Evolutionary conservation across 2,329 filamentous ascomycete species (phyloP), one percentile per base, ranked within the genome.

Genomic region (Hypoxylon sp.): DNA sequence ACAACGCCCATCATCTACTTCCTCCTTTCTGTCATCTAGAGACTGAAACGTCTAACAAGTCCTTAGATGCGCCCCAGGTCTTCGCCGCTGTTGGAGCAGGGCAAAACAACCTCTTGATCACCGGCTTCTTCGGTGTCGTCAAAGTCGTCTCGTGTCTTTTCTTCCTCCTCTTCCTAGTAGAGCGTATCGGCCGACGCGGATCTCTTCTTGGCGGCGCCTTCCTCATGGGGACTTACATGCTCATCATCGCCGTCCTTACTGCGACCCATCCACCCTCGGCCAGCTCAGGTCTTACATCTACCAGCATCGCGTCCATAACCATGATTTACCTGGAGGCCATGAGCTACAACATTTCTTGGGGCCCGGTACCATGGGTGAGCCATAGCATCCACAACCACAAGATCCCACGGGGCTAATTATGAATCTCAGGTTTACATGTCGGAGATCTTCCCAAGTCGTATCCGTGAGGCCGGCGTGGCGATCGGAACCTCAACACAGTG

Each of bases 301-400:
- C 82, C 0, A 81, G 83, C 11, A 82, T 85, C 50, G 83, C 83
- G 0, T 81, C 84, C n/a, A 79, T 86, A 17, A 80, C 82, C n/a
- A 85, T 87, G 82, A 82, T 84, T 35, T 86, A 86, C 58, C 78
- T 82, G 1, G 83, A 86, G 75, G 83, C 83, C 10, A 81, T 87
- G 74, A 81, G 80, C 2, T 88, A 86, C 72, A 84, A 85, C 37
- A 82, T 85, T 39, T 83, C 81, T 0, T 87, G 84, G 84, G 85
- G 85, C 0, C 84, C 84, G 0, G 79, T 87, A 2, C 82, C 83
- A 13, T 87, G 85, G 84, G 77, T 79, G 56, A 72, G 66, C 47
- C 13, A 46, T 4, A 5, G 11, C 1, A 3, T 42, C 6, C 11
- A 13, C 21, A 31, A 15, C 11, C 31, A 15, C 8, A 5, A 39